Conservation (phyloP, 2,329 filamentous ascomycete genomes). For the Trichoderma sp. region DNA sequence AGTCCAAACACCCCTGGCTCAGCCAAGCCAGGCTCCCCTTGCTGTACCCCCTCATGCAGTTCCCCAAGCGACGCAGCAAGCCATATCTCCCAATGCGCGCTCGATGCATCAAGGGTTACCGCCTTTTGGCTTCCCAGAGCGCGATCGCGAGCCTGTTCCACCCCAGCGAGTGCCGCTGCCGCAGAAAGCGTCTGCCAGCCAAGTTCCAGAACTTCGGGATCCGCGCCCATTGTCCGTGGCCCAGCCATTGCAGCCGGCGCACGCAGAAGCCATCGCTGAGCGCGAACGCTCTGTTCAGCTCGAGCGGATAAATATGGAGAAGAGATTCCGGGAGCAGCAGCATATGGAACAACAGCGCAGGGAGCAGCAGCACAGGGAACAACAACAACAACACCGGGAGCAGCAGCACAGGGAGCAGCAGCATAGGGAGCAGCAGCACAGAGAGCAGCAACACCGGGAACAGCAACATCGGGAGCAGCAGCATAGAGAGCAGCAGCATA, state of each 20-base stretch:
- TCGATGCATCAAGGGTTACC: constrained; percentile 49
- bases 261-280: constrained; percentile 41
- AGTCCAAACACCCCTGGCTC: constrained; percentile 39
- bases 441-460: constrained; percentile 28
- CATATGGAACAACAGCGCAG: constrained; percentile 30
- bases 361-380: constrained; percentile 26
- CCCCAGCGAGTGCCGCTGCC: constrained; percentile 45
- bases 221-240: constrained; percentile 41
- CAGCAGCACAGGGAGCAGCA: constrained; percentile 32
- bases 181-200: constrained; percentile 43
- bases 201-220: constrained; percentile 42
- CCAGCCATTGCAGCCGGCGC: constrained; percentile 41
- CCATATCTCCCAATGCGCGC: constrained; percentile 51
- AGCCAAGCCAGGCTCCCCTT: constrained; percentile 36
- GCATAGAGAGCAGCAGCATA: constrained; percentile 29
- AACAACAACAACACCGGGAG: constrained; percentile 25
- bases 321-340: constrained; percentile 36
- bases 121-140: constrained; percentile 50
- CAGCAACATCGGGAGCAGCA: constrained; percentile 29
- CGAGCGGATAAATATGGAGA: constrained; percentile 41
- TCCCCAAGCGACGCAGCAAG: constrained; percentile 45
- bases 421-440: constrained; percentile 26
- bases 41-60: constrained; percentile 43
- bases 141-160: constrained; percentile 42
- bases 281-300: constrained; percentile 36